phyloP scores from a whole-genome alignment of 805 yeast genomes.

The Metschnikowia anglica region DNA sequence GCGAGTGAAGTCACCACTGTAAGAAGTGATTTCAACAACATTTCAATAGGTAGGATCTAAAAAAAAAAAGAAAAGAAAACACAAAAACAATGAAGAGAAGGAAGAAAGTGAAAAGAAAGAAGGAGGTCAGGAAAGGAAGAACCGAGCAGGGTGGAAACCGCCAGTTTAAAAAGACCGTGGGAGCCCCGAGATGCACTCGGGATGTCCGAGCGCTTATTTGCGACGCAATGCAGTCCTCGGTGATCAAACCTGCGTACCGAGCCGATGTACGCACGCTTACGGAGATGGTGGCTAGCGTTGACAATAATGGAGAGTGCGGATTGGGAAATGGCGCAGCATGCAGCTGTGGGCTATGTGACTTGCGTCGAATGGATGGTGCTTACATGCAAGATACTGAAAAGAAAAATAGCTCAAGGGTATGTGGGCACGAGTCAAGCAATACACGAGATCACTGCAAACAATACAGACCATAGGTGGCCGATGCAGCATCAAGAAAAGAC shows the following conservation, averaged over 20 bases:
- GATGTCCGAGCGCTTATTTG: not conserved
- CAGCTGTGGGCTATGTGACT: not conserved
- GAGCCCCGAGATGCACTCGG: not conserved
- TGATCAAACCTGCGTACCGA: not conserved
- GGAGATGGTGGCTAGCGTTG: not conserved
- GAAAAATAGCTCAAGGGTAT: no score
- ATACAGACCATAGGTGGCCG: no score
- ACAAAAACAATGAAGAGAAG: not conserved
- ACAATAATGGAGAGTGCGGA: conserved; percentile 1
- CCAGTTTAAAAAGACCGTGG: conserved; percentile 1
- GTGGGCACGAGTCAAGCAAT: not conserved
- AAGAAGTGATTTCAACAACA: conserved; percentile 37
- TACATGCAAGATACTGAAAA: not conserved
- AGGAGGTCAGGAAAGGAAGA: not conserved
- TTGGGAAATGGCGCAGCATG: conserved; percentile 3
- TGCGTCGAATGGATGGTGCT: not conserved
- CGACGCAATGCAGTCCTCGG: not conserved
- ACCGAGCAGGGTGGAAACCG: not conserved
- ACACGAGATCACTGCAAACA: not conserved
- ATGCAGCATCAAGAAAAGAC: no score
- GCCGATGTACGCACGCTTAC: conserved; percentile 1
- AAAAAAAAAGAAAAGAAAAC: not conserved
- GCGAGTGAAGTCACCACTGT: conserved; percentile 24
- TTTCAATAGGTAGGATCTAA: conserved; percentile 10
- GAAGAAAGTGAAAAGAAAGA: conserved; percentile 1